Evolutionary conservation across 176 grass and related monocot genomes (phyloP).

Genomic region (Panicum miliaceum): DNA sequence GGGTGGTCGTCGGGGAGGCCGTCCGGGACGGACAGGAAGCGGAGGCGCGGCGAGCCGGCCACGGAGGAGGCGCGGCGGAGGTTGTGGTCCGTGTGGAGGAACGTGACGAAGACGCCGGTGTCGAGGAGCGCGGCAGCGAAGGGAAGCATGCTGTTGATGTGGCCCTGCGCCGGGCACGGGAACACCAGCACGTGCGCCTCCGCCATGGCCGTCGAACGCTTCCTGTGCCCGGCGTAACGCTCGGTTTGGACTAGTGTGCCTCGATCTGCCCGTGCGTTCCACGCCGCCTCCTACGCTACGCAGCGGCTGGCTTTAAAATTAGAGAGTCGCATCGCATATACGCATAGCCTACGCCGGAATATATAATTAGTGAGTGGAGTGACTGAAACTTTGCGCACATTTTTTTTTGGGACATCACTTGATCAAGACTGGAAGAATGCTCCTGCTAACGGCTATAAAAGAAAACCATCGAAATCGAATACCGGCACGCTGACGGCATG

Average conservation of each 20-base stretch:
- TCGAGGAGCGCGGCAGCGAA: constrained; percentile 43
- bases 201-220: not conserved
- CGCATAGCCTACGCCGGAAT: too few species aligned
- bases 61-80: constrained; percentile 12
- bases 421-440: too few species aligned
- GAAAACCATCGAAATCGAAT: too few species aligned
- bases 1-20: constrained; percentile 52
- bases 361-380: not conserved
- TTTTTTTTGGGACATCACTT: not conserved
- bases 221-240: too few species aligned
- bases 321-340: too few species aligned
- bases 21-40: constrained; percentile 55
- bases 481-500: too few species aligned
- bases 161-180: constrained; percentile 55
- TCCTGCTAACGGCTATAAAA: too few species aligned
- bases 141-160: constrained; percentile 56
- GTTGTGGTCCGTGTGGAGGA: constrained; percentile 59
- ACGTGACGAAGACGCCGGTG: constrained; percentile 50
- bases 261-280: not conserved
- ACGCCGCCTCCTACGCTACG: too few species aligned
- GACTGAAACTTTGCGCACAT: not conserved
- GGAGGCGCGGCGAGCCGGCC: constrained; percentile 14
- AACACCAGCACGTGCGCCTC: constrained; percentile 56
- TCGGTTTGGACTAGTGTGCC: too few species aligned
- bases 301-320: not conserved